phyloP scores from a whole-genome alignment of 2,329 filamentous ascomycete genomes.

The Sarocladium strictum region DNA sequence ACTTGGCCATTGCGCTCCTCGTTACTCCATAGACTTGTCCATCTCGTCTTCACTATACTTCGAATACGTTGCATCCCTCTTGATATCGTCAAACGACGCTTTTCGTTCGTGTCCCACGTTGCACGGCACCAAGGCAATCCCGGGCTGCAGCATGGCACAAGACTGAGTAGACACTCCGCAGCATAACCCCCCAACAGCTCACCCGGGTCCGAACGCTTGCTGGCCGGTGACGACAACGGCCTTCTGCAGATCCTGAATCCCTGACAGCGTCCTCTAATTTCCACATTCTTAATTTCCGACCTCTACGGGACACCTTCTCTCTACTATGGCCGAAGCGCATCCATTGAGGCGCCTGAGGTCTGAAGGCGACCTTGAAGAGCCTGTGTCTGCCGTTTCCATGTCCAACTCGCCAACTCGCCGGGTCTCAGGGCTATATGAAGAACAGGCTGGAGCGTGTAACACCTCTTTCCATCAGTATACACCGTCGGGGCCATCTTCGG shows the following conservation, averaged over 20 bases:
- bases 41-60: no score
- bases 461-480: not conserved
- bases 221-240: not conserved
- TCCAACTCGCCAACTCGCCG: not conserved
- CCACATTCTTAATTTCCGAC: not conserved
- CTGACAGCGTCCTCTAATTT: not conserved
- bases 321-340: not conserved
- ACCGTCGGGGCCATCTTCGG: not conserved
- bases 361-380: conserved; percentile 2
- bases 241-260: not conserved
- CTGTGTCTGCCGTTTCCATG: not conserved
- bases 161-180: not conserved
- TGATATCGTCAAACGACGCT: no score
- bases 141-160: not conserved
- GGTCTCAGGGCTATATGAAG: not conserved
- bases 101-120: not conserved
- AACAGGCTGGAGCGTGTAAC: not conserved
- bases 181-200: not conserved
- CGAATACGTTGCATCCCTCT: no score
- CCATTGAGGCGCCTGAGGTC: not conserved
- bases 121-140: not conserved
- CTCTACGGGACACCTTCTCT: not conserved
- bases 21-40: no score
- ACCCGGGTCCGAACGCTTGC: not conserved
- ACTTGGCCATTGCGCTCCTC: not conserved